These are phyloP conservation scores for Balansia obtecta DNA, from an alignment of 2,329 filamentous ascomycete genomes.

Conservation along the genomic window DNA sequence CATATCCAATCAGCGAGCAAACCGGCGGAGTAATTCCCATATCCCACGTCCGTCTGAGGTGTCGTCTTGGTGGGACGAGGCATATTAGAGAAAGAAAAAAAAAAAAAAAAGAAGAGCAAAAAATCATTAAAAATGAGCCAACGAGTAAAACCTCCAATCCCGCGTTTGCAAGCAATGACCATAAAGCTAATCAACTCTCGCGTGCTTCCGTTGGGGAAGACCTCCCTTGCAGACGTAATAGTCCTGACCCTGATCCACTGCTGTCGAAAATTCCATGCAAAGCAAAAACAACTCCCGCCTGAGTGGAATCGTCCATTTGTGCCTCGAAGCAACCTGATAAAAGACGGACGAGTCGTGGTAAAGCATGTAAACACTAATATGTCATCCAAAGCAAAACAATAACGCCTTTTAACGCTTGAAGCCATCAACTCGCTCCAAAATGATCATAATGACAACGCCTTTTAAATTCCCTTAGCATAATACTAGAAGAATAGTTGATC, in stretches of 20 bases:
- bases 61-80: too few relatives aligned
- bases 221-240: slow-evolving; percentile 4
- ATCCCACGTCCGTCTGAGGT: neutral
- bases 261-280: neutral
- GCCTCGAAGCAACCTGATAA: neutral
- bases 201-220: neutral
- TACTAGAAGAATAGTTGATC: neutral
- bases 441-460: neutral
- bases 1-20: neutral
- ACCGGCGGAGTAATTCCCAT: neutral
- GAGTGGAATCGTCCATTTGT: neutral
- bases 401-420: slow-evolving; percentile 3
- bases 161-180: neutral
- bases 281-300: neutral
- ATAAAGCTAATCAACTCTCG: slow-evolving; percentile 3
- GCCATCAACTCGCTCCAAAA: neutral
- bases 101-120: slow-evolving; percentile 1
- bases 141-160: neutral
- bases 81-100: neutral
- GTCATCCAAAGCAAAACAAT: slow-evolving; percentile 1
- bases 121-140: neutral
- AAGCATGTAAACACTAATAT: neutral
- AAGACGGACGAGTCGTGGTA: neutral
- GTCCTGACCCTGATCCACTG: neutral
- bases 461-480: neutral